Base-by-base conservation (phyloP, 225 moss, liverwort and hornwort species). In the Physcomitrellopsis africana region DNA sequence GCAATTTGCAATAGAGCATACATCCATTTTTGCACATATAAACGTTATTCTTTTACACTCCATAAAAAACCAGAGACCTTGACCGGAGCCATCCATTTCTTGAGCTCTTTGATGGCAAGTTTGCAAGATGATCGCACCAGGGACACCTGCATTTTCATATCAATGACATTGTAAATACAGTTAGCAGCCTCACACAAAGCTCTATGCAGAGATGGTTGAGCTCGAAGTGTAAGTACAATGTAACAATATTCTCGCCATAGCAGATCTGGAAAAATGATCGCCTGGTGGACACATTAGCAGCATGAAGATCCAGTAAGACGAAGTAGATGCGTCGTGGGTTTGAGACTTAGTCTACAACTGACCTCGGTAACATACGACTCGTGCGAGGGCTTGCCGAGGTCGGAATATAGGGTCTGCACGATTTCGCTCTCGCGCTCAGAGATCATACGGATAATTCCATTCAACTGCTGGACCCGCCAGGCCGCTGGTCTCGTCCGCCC, bases 391-490 rank as follows among this genome's bases (percentile, higher is more conserved):
- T 89, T 91, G 72, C 82, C 79, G 18, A 95, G 70, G 65, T 95
- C 92, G 70, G 84, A 47, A 9, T 60, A 63, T 16, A 89, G 80
- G 43, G 91, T 91, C 17, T 82, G 86, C 46, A 54, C 24, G 45
- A 92, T 85, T 70, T 92, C 92, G 5, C 46, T 42, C 78, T 88
- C 83, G 65, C 52, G 81, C 65, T 95, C 95, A 0, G 48, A 60
- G 9, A 80, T 8, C 76, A 95, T 69, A 11, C 78, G 82, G 26
- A 68, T 2, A 8, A 95, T 10, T 7, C 51, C 85, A 32, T 81
- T 76, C 67, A 95, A 66, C 86, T 92, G 91, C 77, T 81, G 76
- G 43, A 79, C n/a, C 52, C 95, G 91, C 95, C 95, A 95, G 47
- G 79, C 80, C 72, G n/a, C 53, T 17, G 76, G 54, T 69, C 75